Conservation (phyloP, 352 stramenopile genomes). For the Poterioochromonas sp. region DNA sequence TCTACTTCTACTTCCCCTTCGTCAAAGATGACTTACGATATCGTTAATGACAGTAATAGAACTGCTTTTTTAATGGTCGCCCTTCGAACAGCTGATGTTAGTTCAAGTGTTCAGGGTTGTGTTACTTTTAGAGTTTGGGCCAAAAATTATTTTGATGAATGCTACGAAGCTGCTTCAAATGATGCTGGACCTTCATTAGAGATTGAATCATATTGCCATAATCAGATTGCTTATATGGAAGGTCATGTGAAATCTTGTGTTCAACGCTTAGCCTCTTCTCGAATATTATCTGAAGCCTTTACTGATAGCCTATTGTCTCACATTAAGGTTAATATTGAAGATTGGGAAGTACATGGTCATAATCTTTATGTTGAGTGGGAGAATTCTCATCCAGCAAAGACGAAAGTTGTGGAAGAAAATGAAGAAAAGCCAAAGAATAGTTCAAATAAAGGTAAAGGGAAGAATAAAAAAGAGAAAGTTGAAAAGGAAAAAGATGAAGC, state of each 20-base stretch:
- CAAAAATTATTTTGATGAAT: neutral
- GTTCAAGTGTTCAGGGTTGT: neutral
- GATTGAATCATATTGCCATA: neutral
- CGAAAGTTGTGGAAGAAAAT: too few relatives aligned
- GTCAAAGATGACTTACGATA: neutral
- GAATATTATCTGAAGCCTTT: neutral
- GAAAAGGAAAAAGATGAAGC: too few relatives aligned
- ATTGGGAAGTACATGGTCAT: neutral
- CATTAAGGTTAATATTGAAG: neutral
- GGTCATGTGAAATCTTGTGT: too few relatives aligned
- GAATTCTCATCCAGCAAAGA: too few relatives aligned
- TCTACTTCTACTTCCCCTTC: too few relatives aligned
- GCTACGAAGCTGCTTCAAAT: neutral
- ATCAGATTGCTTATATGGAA: constrained; percentile 8
- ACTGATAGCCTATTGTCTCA: neutral
- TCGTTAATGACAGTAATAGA: neutral
- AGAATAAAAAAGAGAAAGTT: too few relatives aligned
- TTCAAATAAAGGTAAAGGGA: too few relatives aligned
- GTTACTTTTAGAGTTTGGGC: neutral
- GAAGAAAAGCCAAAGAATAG: too few relatives aligned
- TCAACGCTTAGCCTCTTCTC: too few relatives aligned
- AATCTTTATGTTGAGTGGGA: neutral
- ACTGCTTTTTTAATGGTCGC: neutral
- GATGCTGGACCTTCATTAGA: neutral
- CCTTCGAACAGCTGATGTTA: neutral